A percentile compares a stretch with the other conserved stretches of the same genome.
phyloP scores from a whole-genome alignment of 495 filamentous ascomycete species.

The Penicillium daleae region DNA sequence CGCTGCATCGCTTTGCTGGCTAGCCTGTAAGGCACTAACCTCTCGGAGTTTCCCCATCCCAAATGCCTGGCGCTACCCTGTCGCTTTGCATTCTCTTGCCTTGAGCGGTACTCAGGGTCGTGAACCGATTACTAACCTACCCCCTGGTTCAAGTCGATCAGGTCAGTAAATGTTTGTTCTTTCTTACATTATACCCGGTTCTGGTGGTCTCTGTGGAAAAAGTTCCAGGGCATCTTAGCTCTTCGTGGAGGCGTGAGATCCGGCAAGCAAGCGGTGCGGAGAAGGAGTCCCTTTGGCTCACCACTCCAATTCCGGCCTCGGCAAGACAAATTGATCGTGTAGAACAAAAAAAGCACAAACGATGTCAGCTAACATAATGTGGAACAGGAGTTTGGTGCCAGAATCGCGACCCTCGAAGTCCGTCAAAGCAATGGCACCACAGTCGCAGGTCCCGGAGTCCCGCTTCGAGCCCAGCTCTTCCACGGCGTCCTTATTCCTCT shows the following conservation, averaged over 20 bases:
- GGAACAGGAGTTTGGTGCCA: slow-evolving; percentile 34
- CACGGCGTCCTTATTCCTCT: slow-evolving; percentile 84
- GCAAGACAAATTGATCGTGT: background rate
- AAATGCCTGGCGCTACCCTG: slow-evolving; percentile 28
- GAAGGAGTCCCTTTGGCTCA: background rate
- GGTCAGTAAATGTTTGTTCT: slow-evolving; percentile 26
- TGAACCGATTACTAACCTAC: slow-evolving; percentile 25
- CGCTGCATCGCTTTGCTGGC: slow-evolving; percentile 14
- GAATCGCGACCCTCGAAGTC: slow-evolving; percentile 33
- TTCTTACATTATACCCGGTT: background rate
- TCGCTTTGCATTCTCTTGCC: slow-evolving; percentile 19
- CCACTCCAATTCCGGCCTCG: slow-evolving; percentile 2
- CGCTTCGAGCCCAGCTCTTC: slow-evolving; percentile 84
- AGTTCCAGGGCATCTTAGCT: background rate
- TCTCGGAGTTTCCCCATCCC: slow-evolving; percentile 15
- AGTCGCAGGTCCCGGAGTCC: slow-evolving; percentile 51
- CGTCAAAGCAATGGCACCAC: slow-evolving; percentile 48
- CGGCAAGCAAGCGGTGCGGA: slow-evolving; percentile 4
- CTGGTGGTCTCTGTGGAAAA: background rate
- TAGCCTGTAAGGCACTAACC: slow-evolving; percentile 23
- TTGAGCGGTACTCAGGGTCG: slow-evolving; percentile 29
- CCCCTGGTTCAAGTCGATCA: slow-evolving; percentile 18
- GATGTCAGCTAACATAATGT: slow-evolving; percentile 39
- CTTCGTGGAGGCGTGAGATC: background rate
- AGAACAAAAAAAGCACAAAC: background rate